Evolutionary conservation across 2,329 filamentous ascomycete genomes (phyloP), one percentile per base, ranked within the genome.

Genomic region (Apiospora sp.): DNA sequence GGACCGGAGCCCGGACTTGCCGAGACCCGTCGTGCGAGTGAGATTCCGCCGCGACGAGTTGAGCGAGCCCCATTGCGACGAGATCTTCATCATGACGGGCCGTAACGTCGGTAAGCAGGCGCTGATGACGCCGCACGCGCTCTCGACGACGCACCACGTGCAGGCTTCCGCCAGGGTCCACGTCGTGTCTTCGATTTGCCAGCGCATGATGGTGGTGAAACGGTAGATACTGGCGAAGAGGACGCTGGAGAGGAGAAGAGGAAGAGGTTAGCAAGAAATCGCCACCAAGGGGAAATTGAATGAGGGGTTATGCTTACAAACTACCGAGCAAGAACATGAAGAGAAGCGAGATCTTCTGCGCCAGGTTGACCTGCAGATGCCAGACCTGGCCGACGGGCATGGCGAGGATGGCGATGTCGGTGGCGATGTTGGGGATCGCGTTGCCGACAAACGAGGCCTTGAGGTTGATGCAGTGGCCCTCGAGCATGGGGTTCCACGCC

Each of bases 71-170:
- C 58, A 71, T 24, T 64, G 44, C 1, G 34, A 43, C 0, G 71
- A 54, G 13, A 72, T 46, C 24, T 64, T 72, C 22, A 22, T 48
- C 48, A 72, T 41, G 48, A 72, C 51, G 8, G 83, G 82, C n/a
- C 84, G 83, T 37, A 85, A 79, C 0, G 84, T 84, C 6, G 84
- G 84, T 0, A 84, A 82, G 72, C 84, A 85, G 2, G 82, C 83
- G 27, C 82, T 82, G 72, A 86, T 84, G 43, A 84, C 80, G 70
- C 81, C 84, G 64, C 78, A 77, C 2, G 79, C 75, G 16, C 73
- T 73, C 64, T 83, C 82, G 41, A 82, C 76, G 0, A 82, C 73
- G 73, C 80, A 80, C 82, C 81, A 83, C 7, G 77, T 79, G 69
- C 75, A 77, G 1, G 80, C 73, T 14, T 75, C 76, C 19, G 78